Evolutionary conservation across 2,329 filamentous ascomycete species (phyloP).

Genomic region (Cytospora leucostoma): DNA sequence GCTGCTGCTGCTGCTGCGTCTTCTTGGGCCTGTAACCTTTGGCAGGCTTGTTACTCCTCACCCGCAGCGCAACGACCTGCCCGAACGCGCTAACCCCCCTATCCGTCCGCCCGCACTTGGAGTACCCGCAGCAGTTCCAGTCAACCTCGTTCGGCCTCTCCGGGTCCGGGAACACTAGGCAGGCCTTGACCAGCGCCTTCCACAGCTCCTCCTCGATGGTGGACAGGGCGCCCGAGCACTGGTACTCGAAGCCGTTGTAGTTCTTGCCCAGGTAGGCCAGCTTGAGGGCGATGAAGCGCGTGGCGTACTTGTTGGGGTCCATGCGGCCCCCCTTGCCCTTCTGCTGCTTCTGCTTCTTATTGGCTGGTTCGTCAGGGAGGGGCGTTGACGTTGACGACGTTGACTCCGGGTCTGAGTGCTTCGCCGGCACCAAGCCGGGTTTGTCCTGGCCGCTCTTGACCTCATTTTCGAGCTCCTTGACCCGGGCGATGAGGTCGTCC

Average conservation of each 20-base stretch:
- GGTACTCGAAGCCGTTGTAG: constrained; percentile 93
- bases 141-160: constrained; percentile 64
- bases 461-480: constrained; percentile 68
- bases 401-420: neutral
- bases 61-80: constrained; percentile 82
- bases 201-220: constrained; percentile 93
- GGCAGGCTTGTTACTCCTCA: constrained; percentile 77
- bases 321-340: constrained; percentile 58
- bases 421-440: neutral
- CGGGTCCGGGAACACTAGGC: constrained; percentile 70
- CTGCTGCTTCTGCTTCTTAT: constrained; percentile 38
- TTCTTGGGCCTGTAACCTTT: constrained; percentile 28
- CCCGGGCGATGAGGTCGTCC: constrained; percentile 66
- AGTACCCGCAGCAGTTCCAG: constrained; percentile 86
- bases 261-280: constrained; percentile 88
- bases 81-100: constrained; percentile 94
- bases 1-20: constrained; percentile 30
- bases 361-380: constrained; percentile 10
- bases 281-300: constrained; percentile 85
- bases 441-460: constrained; percentile 48
- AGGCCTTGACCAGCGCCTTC: constrained; percentile 81
- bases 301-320: constrained; percentile 79
- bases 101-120: constrained; percentile 93
- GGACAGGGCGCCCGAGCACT: constrained; percentile 69
- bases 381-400: neutral